Conservation (phyloP, 768 basidiomycete genomes). For the Termitomyces eurrhizus region DNA sequence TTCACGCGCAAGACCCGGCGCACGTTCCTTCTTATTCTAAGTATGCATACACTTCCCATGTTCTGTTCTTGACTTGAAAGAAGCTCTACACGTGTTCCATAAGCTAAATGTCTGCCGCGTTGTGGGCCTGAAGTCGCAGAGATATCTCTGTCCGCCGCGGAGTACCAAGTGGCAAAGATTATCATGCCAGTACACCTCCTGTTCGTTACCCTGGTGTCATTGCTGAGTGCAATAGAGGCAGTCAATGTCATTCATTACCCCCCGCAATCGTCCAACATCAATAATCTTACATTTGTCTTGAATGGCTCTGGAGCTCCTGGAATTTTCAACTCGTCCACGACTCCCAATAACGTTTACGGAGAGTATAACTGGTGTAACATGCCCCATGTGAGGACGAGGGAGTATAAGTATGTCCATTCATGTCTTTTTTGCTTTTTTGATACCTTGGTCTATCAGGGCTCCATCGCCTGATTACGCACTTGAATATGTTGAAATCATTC, state of each 20-base stretch:
- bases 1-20: not conserved
- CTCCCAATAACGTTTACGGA: constrained; percentile 37
- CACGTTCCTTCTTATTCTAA: not conserved
- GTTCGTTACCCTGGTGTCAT: constrained; percentile 12
- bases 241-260: constrained; percentile 34
- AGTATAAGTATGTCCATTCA: constrained; percentile 38
- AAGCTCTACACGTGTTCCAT: not conserved
- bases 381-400: constrained; percentile 43
- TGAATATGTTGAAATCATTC: constrained; percentile 48
- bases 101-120: not conserved
- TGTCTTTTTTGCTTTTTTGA: not conserved
- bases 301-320: constrained; percentile 42
- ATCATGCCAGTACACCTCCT: constrained; percentile 6
- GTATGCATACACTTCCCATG: not conserved
- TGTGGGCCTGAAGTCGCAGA: not conserved
- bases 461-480: constrained; percentile 33
- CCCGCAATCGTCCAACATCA: constrained; percentile 33
- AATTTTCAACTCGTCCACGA: constrained; percentile 38
- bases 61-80: no score
- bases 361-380: constrained; percentile 53
- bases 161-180: not conserved
- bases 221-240: constrained; percentile 10
- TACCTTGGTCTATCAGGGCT: constrained; percentile 21
- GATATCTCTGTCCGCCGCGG: not conserved
- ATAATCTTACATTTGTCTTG: constrained; percentile 40